A percentile compares a stretch with the other conserved stretches of the same genome.
phyloP scores from a whole-genome alignment of 345 rosid species.

The Anacardium occidentale region DNA sequence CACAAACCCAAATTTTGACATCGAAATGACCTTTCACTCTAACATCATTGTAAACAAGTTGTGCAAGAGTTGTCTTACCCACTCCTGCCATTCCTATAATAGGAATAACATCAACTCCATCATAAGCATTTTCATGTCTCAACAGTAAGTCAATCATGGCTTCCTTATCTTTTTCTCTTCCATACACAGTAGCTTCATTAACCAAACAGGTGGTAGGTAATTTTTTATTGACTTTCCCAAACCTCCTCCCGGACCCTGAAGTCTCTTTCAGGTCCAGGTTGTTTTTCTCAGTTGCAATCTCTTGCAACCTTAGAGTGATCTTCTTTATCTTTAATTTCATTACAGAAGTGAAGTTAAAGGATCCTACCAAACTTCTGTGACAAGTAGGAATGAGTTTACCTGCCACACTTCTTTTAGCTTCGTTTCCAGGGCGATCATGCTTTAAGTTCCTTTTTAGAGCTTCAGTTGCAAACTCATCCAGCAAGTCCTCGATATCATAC shows the following conservation, averaged over 20 bases:
- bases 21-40: constrained; percentile 14
- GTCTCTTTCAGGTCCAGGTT: not conserved
- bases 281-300: not conserved
- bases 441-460: not conserved
- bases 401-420: not conserved
- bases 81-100: constrained; percentile 21
- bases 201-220: not conserved
- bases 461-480: constrained; percentile 16
- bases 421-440: not conserved
- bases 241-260: not conserved
- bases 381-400: not conserved
- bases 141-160: constrained; percentile 10
- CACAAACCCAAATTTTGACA: constrained; percentile 22
- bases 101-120: constrained; percentile 17
- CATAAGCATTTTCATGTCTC: not conserved
- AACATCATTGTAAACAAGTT: constrained; percentile 25
- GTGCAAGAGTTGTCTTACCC: constrained; percentile 37
- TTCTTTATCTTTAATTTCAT: constrained; percentile 1
- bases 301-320: constrained; percentile 8
- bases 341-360: not conserved
- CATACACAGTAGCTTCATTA: constrained; percentile 13
- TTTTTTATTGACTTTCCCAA: not conserved
- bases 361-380: not conserved
- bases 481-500: constrained; percentile 19
- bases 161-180: constrained; percentile 29